phyloP scores from a whole-genome alignment of 495 filamentous ascomycete species.

The Daldinia caldariorum region DNA sequence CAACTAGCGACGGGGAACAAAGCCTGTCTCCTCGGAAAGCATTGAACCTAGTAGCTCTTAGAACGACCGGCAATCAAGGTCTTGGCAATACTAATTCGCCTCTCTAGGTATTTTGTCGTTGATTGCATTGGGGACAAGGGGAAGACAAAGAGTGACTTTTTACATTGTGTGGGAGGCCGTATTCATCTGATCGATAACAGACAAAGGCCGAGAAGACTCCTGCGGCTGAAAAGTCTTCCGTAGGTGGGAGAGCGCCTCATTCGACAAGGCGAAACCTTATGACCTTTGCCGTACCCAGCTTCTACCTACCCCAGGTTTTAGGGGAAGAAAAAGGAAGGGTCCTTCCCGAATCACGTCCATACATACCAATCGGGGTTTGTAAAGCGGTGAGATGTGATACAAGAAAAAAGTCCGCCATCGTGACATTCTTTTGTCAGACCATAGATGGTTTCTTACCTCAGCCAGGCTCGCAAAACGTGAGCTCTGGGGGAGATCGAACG shows the following conservation, averaged over 20 bases:
- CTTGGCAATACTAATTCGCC: neutral
- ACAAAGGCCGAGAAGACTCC: neutral
- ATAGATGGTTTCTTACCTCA: slow-evolving; percentile 28
- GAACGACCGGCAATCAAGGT: neutral
- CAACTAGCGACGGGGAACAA: neutral
- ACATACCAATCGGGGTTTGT: neutral
- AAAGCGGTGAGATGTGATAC: slow-evolving; percentile 38
- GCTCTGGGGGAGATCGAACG: slow-evolving; percentile 9
- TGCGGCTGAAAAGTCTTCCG: neutral
- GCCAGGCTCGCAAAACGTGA: slow-evolving; percentile 10
- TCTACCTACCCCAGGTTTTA: neutral
- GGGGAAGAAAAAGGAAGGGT: neutral
- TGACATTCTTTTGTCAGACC: slow-evolving; percentile 22
- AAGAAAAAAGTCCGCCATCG: slow-evolving; percentile 23
- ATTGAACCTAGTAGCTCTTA: neutral
- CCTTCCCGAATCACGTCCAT: slow-evolving; percentile 1
- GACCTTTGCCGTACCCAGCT: neutral
- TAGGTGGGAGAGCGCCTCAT: neutral
- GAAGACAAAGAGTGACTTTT: neutral
- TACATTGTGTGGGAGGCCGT: neutral
- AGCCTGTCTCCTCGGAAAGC: neutral
- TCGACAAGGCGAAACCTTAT: slow-evolving; percentile 1
- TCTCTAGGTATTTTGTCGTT: neutral
- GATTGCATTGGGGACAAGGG: neutral
- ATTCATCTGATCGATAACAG: neutral